Conservation (phyloP, 805 yeast genomes). For the Candida andamanensis region DNA sequence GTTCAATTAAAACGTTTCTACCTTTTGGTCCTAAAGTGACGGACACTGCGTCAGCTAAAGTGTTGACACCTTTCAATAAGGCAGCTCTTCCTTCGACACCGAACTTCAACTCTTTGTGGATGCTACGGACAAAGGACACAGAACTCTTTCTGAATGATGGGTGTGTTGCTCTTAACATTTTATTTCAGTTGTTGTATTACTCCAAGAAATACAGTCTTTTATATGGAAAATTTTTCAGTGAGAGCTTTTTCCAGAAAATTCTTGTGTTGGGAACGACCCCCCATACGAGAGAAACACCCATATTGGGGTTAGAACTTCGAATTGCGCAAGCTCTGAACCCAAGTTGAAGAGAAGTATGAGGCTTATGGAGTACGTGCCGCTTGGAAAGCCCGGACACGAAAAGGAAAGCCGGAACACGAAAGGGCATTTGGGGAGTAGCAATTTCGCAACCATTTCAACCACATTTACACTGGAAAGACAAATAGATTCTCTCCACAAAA, state of each 20-base stretch:
- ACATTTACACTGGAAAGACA: too few species aligned
- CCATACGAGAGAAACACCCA: too few species aligned
- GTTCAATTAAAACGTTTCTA: constrained; percentile 94
- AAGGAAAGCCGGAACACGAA: too few species aligned
- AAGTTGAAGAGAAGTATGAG: too few species aligned
- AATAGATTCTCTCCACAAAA: too few species aligned
- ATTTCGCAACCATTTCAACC: too few species aligned
- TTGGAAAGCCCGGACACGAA: too few species aligned
- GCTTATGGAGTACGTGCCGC: too few species aligned
- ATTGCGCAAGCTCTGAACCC: too few species aligned
- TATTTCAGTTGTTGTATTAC: too few species aligned
- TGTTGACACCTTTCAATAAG: constrained; percentile 86
- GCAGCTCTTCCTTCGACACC: constrained; percentile 98
- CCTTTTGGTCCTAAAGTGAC: constrained; percentile 98
- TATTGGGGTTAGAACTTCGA: too few species aligned
- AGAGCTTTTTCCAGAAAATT: constrained; percentile 11
- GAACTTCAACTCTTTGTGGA: constrained; percentile 90
- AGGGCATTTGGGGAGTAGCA: too few species aligned
- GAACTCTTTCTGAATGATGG: constrained; percentile 6
- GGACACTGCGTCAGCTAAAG: constrained; percentile 92
- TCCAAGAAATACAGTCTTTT: neutral
- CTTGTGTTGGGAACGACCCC: constrained; percentile 6
- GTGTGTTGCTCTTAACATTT: constrained; percentile 9
- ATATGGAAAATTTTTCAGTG: constrained; percentile 13
- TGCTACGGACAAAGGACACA: constrained; percentile 38